Evolutionary conservation across 768 basidiomycete species (phyloP), one percentile per base, ranked within the genome.

Genomic region (Amanita phalloides): DNA sequence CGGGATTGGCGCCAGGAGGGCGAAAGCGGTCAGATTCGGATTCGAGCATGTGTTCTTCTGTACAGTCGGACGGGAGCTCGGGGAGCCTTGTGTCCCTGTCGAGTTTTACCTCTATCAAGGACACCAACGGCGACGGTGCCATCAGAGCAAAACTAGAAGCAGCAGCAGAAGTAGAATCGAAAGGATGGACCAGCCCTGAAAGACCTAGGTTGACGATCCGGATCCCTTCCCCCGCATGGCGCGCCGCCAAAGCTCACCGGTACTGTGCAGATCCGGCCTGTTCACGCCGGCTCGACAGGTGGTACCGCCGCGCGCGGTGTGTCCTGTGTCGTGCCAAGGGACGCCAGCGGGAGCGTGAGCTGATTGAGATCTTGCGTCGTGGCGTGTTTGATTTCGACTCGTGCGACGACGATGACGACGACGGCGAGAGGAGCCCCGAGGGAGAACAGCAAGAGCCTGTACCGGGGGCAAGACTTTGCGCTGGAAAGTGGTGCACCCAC

Each of bases 401-500:
- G 17, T 38, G 17, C 7, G 25, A 28, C 28, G 4, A 3, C 3
- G 25, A 25, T 2, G 28, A 7, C 37, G 37, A 38, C 6, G 14
- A 20, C 13, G n/a, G 17, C 17, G 13, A 20, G 37, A 38, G 10
- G 37, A 20, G 38, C 7, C 7, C 28, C 10, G 48, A 39, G 4
- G 33, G 23, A 11, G 48, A 49, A 14, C 23, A 23, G 14, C 23
- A 21, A 4, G 48, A 49, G 1, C 26, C 11, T 6, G 28, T 45
- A 13, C 30, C 26, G 3, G 64, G 63, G 2, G 72, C 73, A 33
- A 66, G 74, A 13, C 53, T 71, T 0, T 78, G 77, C 51, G 55
- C 59, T 0, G 58, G 62, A 4, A 58, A 47, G 35, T 49, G 55
- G 23, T 78, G 77, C 49, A 60, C 58, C 1, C 63, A 58, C 32